phyloP scores from a whole-genome alignment of 805 yeast genomes.

The Kodamaea sagamina region DNA sequence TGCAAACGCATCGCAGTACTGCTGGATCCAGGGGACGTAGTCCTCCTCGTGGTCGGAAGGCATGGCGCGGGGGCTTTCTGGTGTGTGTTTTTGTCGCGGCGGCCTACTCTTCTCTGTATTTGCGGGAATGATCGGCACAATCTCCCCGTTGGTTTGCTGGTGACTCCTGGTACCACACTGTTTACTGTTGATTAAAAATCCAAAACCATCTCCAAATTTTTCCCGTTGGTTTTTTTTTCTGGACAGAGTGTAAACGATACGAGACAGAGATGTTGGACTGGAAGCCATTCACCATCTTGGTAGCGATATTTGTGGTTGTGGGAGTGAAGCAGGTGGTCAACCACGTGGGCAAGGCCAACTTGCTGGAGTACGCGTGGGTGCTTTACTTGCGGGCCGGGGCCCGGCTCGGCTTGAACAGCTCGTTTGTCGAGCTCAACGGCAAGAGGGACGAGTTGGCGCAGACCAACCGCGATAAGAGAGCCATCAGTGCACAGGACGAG shows the following conservation, averaged over 20 bases:
- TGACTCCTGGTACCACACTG: too few species aligned
- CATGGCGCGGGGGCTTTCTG: slow-evolving; percentile 23
- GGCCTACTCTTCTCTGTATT: background rate
- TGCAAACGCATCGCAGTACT: slow-evolving; percentile 75
- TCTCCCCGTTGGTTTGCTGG: too few species aligned
- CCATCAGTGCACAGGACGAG: slow-evolving; percentile 85
- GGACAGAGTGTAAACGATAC: background rate
- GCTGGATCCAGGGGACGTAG: slow-evolving; percentile 78
- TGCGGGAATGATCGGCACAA: too few species aligned
- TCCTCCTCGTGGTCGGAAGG: slow-evolving; percentile 52
- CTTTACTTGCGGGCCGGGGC: slow-evolving; percentile 35
- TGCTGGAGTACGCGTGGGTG: slow-evolving; percentile 42
- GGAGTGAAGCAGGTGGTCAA: slow-evolving; percentile 36
- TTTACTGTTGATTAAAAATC: background rate
- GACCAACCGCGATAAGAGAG: slow-evolving; percentile 53
- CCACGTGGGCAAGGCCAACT: slow-evolving; percentile 34
- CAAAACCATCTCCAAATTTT: slow-evolving; percentile 10
- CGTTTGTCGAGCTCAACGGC: slow-evolving; percentile 22
- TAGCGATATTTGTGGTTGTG: slow-evolving; percentile 38
- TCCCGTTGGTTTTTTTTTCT: slow-evolving; percentile 4
- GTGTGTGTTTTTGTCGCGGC: background rate
- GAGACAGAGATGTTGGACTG: slow-evolving; percentile 28
- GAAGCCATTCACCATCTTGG: slow-evolving; percentile 35
- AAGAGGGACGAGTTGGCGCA: slow-evolving; percentile 47
- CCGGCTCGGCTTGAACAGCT: slow-evolving; percentile 32